Conservation (phyloP, 768 basidiomycete genomes). For the Russula dissimulans region DNA sequence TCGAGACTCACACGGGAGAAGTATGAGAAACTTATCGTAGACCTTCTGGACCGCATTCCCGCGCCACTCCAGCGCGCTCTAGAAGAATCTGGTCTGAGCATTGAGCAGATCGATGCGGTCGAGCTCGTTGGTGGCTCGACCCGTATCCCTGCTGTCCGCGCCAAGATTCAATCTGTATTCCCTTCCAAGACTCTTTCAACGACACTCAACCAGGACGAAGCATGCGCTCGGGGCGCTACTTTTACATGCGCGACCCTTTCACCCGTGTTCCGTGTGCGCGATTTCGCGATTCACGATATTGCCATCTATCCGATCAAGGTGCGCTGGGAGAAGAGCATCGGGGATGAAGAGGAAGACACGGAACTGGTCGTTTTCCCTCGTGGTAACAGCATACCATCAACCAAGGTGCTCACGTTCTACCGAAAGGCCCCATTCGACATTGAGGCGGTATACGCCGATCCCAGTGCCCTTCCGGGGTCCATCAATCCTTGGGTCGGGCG, state of each 20-base stretch:
- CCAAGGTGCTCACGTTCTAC: slow-evolving; percentile 93
- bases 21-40: slow-evolving; percentile 69
- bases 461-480: slow-evolving; percentile 57
- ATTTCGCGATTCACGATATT: slow-evolving; percentile 85
- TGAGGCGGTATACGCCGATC: slow-evolving; percentile 77
- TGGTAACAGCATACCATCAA: slow-evolving; percentile 81
- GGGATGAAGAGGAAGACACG: slow-evolving; percentile 81
- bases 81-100: slow-evolving; percentile 64
- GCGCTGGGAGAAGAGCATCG: slow-evolving; percentile 66
- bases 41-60: slow-evolving; percentile 68
- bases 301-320: slow-evolving; percentile 85
- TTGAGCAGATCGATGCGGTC: slow-evolving; percentile 82
- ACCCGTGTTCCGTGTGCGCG: slow-evolving; percentile 95
- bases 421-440: slow-evolving; percentile 83
- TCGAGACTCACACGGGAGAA: slow-evolving; percentile 77
- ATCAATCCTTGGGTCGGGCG: slow-evolving; percentile 81
- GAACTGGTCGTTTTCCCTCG: slow-evolving; percentile 86
- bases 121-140: slow-evolving; percentile 93
- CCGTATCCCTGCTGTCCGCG: slow-evolving; percentile 87
- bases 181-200: slow-evolving; percentile 74
- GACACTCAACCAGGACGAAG: slow-evolving; percentile 98
- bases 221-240: slow-evolving; percentile 90
- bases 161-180: slow-evolving; percentile 77
- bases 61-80: slow-evolving; percentile 72
- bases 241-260: slow-evolving; percentile 97